Evolutionary conservation across 108 stramenopile genomes (phyloP), one percentile per base, ranked within the genome.

Genomic region (Aurantiochytrium sp.): DNA sequence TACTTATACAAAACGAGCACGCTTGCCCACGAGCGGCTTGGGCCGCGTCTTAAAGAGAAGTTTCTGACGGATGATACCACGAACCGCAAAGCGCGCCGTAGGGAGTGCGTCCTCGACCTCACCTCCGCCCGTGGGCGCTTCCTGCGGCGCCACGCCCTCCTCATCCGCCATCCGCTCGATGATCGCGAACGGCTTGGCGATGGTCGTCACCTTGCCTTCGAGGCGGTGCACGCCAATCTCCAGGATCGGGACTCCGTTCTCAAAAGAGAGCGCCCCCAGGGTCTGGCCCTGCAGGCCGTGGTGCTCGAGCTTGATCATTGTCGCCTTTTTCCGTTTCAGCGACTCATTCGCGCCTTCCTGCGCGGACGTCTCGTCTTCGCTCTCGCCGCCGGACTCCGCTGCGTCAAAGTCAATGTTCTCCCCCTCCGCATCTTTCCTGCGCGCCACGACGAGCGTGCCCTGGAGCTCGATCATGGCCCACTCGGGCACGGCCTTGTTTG

Each of bases 391-490:
- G 8, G 8, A 6, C 12, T 65, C 59, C 24, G 8, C 34, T 12
- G 8, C 59, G 8, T 34, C 59, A 65, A 19, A 65, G 59, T 1
- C 32, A 65, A 6, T 12, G 27, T 34, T 19, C 24, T 34, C 59
- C 15, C 59, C 59, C 22, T 65, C 59, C 8, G 27, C 59, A 30
- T 34, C 1, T 65, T 65, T 34, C 10, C 34, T 6, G 24, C 24
- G 59, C 34, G 59, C 73, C 45, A 81, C 45, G 2, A 12, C 45
- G 17, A 81, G 73, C 8, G 73, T 48, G 36, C 73, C 73, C 45
- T 81, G 73, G 21, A 81, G 73, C 45, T 81, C 73, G n/a, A 81
- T 48, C 73, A 81, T 48, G 45, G 73, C 73, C 73, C 73, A 81
- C 24, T 81, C 73, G 34, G 22, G 59, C 8, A 19, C 32, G 19